These are phyloP conservation scores for Malassezia equina DNA, from an alignment of 1,284 basidiomycete species.

Conservation along the genomic window DNA sequence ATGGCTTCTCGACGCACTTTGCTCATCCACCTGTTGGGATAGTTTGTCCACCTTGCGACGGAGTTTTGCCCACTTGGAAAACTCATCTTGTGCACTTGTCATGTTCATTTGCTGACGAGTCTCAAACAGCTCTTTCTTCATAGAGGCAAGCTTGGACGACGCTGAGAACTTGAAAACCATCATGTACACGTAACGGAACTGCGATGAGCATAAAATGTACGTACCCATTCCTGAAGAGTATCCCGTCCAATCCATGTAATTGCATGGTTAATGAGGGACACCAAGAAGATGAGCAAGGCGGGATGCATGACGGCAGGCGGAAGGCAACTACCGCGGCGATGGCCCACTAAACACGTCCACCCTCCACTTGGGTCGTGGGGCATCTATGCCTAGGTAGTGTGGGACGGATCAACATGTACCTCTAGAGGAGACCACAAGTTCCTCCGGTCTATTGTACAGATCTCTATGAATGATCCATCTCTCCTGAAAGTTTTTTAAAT, in stretches of 20 bases:
- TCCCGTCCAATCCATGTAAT: conserved; percentile 16
- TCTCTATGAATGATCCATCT: too few relatives aligned
- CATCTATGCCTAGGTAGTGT: too few relatives aligned
- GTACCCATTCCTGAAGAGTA: conserved; percentile 9
- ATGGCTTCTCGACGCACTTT: conserved; percentile 51
- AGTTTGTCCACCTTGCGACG: conserved; percentile 83
- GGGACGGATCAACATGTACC: too few relatives aligned
- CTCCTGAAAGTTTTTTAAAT: too few relatives aligned
- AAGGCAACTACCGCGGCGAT: neutral
- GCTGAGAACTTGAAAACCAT: conserved; percentile 24
- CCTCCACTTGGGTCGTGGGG: conserved; percentile 19
- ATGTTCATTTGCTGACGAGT: conserved; percentile 72
- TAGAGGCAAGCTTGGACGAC: conserved; percentile 16
- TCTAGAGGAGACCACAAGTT: too few relatives aligned
- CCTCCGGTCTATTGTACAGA: too few relatives aligned
- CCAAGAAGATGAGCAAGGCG: conserved; percentile 14
- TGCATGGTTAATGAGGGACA: conserved; percentile 17
- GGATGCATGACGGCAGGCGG: conserved; percentile 13
- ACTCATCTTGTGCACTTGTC: conserved; percentile 92
- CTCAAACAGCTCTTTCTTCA: conserved; percentile 49
- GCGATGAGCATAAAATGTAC: conserved; percentile 6
- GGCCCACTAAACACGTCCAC: conserved; percentile 18
- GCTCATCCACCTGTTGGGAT: conserved; percentile 79
- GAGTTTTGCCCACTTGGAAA: conserved; percentile 96
- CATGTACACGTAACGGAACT: conserved; percentile 6